phyloP scores from a whole-genome alignment of 805 yeast species.

The Candida boleticola region DNA sequence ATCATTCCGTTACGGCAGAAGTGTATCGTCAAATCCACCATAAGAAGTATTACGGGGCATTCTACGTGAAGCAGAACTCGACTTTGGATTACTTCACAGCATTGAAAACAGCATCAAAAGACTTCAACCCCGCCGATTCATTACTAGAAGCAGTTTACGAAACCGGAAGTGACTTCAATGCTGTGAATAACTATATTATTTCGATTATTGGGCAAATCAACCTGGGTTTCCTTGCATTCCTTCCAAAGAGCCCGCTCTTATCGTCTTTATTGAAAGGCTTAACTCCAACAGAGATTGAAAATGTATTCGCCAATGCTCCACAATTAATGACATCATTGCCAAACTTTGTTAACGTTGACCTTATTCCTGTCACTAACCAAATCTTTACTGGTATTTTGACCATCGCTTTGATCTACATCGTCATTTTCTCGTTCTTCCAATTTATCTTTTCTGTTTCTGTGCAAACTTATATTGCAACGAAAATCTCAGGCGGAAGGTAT shows the following conservation, averaged over 20 bases:
- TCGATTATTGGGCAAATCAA: slow-evolving; percentile 16
- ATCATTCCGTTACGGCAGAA: slow-evolving; percentile 23
- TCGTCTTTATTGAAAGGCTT: slow-evolving; percentile 13
- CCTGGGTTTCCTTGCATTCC: slow-evolving; percentile 13
- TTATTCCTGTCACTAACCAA: slow-evolving; percentile 21
- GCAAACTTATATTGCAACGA: slow-evolving; percentile 25
- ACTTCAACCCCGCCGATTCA: slow-evolving; percentile 17
- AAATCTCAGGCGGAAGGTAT: slow-evolving; percentile 24
- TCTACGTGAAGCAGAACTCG: slow-evolving; percentile 27
- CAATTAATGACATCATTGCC: slow-evolving; percentile 23
- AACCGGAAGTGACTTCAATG: slow-evolving; percentile 34
- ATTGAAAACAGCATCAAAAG: slow-evolving; percentile 12
- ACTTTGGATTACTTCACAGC: slow-evolving; percentile 22
- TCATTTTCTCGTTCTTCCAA: slow-evolving; percentile 33
- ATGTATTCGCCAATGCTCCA: slow-evolving; percentile 17
- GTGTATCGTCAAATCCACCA: slow-evolving; percentile 29
- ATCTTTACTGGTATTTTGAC: slow-evolving; percentile 31
- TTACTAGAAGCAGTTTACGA: slow-evolving; percentile 27
- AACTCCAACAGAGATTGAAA: slow-evolving; percentile 6
- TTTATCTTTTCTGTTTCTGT: slow-evolving; percentile 25
- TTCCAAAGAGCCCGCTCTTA: slow-evolving; percentile 19
- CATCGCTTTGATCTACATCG: slow-evolving; percentile 31
- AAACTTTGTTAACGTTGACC: slow-evolving; percentile 19
- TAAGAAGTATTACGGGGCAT: slow-evolving; percentile 29
- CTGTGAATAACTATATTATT: slow-evolving; percentile 21